A percentile compares a stretch with the other conserved stretches of the same genome.
Evolutionary conservation across 805 yeast genomes (phyloP).

Genomic region (Nakazawaea wyomingensis): DNA sequence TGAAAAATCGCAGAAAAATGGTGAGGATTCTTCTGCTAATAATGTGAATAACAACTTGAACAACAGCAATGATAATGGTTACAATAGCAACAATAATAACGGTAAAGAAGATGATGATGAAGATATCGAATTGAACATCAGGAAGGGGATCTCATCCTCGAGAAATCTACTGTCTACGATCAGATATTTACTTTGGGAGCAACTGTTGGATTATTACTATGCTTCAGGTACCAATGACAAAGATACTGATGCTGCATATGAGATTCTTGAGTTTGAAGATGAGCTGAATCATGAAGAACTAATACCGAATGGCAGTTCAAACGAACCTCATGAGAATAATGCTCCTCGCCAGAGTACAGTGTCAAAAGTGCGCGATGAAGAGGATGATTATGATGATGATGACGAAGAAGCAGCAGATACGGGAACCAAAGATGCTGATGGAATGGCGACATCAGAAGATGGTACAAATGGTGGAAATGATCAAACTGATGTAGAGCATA

Average conservation of each 20-base stretch:
- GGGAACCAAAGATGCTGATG: background rate
- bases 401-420: conserved; percentile 20
- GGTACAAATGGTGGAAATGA: background rate
- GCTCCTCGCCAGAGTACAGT: too few species aligned
- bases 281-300: conserved; percentile 21
- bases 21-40: background rate
- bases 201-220: conserved; percentile 46
- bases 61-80: conserved; percentile 2
- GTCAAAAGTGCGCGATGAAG: conserved; percentile 22
- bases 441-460: background rate
- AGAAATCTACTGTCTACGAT: conserved; percentile 58
- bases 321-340: too few species aligned
- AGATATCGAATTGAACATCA: conserved; percentile 36
- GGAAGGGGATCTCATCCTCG: conserved; percentile 40
- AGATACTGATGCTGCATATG: conserved; percentile 13
- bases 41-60: conserved; percentile 13
- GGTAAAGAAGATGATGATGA: conserved; percentile 21
- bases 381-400: conserved; percentile 28
- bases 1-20: background rate
- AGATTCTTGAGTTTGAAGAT: conserved; percentile 14
- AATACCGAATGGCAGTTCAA: conserved; percentile 17
- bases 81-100: background rate
- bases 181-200: conserved; percentile 68
- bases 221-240: conserved; percentile 12
- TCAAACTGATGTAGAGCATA: conserved; percentile 8